A percentile compares a stretch with the other conserved stretches of the same genome.
These are phyloP conservation scores for Cymodocea nodosa DNA, from an alignment of 116 monocot genomes.

Conservation along the genomic window DNA sequence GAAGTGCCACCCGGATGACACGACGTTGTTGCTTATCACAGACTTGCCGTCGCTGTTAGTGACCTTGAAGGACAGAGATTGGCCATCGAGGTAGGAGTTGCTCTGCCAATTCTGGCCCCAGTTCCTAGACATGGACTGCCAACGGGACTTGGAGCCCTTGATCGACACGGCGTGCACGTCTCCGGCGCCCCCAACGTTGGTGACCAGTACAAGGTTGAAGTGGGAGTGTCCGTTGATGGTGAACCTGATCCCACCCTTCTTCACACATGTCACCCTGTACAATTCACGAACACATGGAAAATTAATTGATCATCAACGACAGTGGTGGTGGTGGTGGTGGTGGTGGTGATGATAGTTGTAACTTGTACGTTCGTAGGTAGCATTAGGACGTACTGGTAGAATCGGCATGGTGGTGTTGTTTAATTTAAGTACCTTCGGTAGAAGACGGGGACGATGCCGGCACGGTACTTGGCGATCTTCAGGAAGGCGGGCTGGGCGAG, in stretches of 20 bases:
- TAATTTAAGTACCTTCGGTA: slow-evolving; percentile 23
- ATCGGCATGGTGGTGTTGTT: no score
- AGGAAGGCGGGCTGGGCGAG: slow-evolving; percentile 51
- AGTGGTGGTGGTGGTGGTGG: no score
- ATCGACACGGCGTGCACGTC: slow-evolving; percentile 46
- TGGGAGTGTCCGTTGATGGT: slow-evolving; percentile 59
- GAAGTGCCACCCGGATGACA: slow-evolving; percentile 38
- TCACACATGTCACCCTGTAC: slow-evolving; percentile 38
- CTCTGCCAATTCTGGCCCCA: slow-evolving; percentile 89
- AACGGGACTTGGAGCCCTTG: slow-evolving; percentile 34
- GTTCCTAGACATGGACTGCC: slow-evolving; percentile 54
- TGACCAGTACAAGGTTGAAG: slow-evolving; percentile 68
- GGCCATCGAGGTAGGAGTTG: slow-evolving; percentile 39
- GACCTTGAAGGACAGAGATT: slow-evolving; percentile 48
- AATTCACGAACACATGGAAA: no score
- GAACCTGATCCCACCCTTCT: slow-evolving; percentile 55
- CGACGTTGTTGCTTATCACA: slow-evolving; percentile 31
- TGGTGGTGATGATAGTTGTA: no score
- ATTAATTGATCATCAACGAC: no score
- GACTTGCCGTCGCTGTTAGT: slow-evolving; percentile 51
- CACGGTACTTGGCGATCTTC: slow-evolving; percentile 44
- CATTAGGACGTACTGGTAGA: no score
- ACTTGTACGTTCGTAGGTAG: no score
- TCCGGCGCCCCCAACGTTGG: slow-evolving; percentile 61
- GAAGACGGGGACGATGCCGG: slow-evolving; percentile 49